phyloP scores from a whole-genome alignment of 306 rosid genomes.

The Vachellia collinsii region DNA sequence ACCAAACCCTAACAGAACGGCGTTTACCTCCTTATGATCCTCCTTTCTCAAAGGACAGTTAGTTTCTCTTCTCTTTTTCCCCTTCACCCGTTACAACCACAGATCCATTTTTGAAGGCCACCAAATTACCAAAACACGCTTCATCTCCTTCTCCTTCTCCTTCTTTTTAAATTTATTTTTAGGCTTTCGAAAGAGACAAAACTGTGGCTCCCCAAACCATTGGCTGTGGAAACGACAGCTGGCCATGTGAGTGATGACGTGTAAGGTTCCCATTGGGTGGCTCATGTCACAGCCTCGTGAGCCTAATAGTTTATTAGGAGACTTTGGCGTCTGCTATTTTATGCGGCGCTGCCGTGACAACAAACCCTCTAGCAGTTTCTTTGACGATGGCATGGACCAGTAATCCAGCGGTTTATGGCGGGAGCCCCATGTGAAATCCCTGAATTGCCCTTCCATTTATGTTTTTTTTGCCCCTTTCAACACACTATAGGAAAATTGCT shows the following conservation, averaged over 20 bases:
- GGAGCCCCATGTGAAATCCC: conserved; percentile 28
- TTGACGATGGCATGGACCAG: conserved; percentile 49
- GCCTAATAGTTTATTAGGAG: background rate
- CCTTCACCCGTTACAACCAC: conserved; percentile 46
- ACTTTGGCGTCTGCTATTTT: conserved; percentile 14
- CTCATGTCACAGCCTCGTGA: conserved; percentile 33
- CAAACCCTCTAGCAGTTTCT: conserved; percentile 62
- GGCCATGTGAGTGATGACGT: conserved; percentile 36
- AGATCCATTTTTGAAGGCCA: conserved; percentile 72
- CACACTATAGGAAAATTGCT: no score
- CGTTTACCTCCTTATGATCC: conserved; percentile 50
- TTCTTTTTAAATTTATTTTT: background rate
- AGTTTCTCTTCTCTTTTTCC: conserved; percentile 40
- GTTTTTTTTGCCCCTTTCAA: background rate
- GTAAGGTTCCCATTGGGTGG: conserved; percentile 30
- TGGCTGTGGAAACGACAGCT: conserved; percentile 43
- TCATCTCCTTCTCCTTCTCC: background rate
- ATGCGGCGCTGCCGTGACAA: conserved; percentile 63
- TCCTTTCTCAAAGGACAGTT: conserved; percentile 51
- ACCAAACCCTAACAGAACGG: conserved; percentile 59
- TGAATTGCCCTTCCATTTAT: conserved; percentile 32
- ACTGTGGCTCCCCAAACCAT: conserved; percentile 16
- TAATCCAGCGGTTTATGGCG: conserved; percentile 47
- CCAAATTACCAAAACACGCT: background rate
- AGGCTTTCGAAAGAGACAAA: background rate